Percentiles rank a stretch among this genome's conserved stretches.
phyloP scores from a whole-genome alignment of 495 filamentous ascomycete species.

The Chaetomium fimeti region DNA sequence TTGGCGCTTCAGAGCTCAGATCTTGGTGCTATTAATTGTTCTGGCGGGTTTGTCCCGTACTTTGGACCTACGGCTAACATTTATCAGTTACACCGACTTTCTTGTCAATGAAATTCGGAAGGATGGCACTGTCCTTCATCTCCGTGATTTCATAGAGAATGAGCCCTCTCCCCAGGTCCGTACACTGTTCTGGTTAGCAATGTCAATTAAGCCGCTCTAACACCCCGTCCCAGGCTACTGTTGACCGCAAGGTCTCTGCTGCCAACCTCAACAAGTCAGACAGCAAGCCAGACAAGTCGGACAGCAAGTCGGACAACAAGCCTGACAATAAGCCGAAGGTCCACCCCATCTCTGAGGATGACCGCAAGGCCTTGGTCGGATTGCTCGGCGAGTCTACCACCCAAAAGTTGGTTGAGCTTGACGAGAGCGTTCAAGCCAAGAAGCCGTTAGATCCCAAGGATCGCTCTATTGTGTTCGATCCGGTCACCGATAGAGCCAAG shows the following conservation, averaged over 20 bases:
- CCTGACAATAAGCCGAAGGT: conserved; percentile 17
- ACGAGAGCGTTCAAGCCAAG: conserved; percentile 34
- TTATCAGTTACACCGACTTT: conserved; percentile 84
- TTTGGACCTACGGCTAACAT: conserved; percentile 5
- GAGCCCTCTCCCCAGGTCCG: conserved; percentile 33
- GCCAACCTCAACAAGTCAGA: conserved; percentile 12
- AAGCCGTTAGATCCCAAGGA: conserved; percentile 25
- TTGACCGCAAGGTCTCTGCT: conserved; percentile 2
- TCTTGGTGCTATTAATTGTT: neutral
- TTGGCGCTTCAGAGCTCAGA: neutral
- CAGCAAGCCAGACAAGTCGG: conserved; percentile 13
- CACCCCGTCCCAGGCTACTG: neutral
- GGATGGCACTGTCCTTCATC: conserved; percentile 74
- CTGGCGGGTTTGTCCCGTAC: neutral
- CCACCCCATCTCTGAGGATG: conserved; percentile 24
- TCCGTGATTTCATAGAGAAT: conserved; percentile 55
- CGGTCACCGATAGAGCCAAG: conserved; percentile 41
- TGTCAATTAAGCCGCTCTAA: conserved; percentile 2
- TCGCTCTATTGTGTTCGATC: conserved; percentile 32
- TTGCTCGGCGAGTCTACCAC: conserved; percentile 37
- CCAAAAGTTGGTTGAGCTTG: conserved; percentile 38
- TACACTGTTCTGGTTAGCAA: neutral
- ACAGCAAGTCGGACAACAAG: conserved; percentile 13
- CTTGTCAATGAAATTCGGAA: conserved; percentile 87
- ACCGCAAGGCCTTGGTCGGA: conserved; percentile 24